phyloP scores from a whole-genome alignment of 345 rosid species.

The Salix brachista region DNA sequence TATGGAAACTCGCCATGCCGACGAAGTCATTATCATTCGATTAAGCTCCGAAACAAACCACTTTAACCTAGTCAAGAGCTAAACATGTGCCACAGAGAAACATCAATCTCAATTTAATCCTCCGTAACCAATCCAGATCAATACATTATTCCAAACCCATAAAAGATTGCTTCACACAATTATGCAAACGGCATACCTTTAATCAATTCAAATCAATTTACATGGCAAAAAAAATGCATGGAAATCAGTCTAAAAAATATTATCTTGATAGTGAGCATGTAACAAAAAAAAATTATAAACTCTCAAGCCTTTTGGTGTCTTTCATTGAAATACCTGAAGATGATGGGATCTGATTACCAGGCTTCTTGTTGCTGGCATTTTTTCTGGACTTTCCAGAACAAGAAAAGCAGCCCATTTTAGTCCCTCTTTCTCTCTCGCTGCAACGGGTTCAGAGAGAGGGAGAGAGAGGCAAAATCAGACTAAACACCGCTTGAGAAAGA shows the following conservation, averaged over 20 bases:
- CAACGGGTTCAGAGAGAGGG: background rate
- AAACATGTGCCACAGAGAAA: background rate
- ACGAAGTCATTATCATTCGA: background rate
- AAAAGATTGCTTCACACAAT: background rate
- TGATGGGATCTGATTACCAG: constrained; percentile 53
- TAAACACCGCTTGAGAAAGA: constrained; percentile 7
- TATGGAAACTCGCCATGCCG: background rate
- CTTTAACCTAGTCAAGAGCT: constrained; percentile 7
- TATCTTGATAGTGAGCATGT: background rate
- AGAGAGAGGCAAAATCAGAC: constrained; percentile 1
- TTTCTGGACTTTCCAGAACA: constrained; percentile 36
- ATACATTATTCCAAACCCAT: constrained; percentile 3
- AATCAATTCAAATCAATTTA: background rate
- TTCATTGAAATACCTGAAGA: constrained; percentile 36
- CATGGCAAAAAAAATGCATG: background rate
- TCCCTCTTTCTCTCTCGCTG: background rate
- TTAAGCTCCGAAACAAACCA: constrained; percentile 4
- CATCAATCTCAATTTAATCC: constrained; percentile 7
- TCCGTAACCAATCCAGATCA: constrained; percentile 24
- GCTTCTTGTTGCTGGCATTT: constrained; percentile 24
- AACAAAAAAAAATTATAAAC: background rate
- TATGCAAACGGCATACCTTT: background rate
- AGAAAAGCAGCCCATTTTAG: constrained; percentile 19
- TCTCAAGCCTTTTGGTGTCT: background rate
- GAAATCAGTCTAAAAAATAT: background rate